Conservation (phyloP, 1,284 basidiomycete genomes). For the Ceratobasidium sp. region DNA sequence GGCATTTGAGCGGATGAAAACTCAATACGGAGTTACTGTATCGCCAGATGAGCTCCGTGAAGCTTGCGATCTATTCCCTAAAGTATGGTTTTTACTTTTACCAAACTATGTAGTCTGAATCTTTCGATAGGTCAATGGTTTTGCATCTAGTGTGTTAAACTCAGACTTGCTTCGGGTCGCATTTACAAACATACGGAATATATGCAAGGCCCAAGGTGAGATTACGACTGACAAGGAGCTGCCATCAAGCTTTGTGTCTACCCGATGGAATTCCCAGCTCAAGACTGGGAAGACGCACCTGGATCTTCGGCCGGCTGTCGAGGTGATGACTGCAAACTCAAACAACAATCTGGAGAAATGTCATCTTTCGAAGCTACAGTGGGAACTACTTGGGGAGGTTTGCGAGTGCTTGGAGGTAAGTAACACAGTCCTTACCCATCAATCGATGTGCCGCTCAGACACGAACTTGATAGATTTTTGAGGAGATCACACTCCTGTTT, state of each 20-base stretch:
- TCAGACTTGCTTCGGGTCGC: background rate
- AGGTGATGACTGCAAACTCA: background rate
- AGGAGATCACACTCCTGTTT: background rate
- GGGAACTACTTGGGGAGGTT: background rate
- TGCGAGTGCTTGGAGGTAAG: slow-evolving; percentile 12
- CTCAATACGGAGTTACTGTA: background rate
- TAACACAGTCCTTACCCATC: no score
- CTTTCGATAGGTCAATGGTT: background rate
- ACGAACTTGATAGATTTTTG: background rate
- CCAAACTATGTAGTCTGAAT: no score
- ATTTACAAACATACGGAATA: background rate
- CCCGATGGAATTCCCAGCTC: slow-evolving; percentile 10
- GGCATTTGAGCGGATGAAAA: background rate
- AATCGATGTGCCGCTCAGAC: background rate
- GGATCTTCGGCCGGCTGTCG: background rate
- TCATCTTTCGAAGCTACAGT: background rate
- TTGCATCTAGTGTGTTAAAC: background rate
- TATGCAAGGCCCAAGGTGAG: background rate
- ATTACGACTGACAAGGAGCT: background rate
- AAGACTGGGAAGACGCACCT: background rate
- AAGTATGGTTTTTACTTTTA: background rate
- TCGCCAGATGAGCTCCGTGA: background rate
- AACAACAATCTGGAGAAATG: background rate
- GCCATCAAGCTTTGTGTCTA: background rate
- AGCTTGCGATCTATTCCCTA: background rate